phyloP scores from a whole-genome alignment of 176 grass and related monocot species.

The Thalia dealbata region DNA sequence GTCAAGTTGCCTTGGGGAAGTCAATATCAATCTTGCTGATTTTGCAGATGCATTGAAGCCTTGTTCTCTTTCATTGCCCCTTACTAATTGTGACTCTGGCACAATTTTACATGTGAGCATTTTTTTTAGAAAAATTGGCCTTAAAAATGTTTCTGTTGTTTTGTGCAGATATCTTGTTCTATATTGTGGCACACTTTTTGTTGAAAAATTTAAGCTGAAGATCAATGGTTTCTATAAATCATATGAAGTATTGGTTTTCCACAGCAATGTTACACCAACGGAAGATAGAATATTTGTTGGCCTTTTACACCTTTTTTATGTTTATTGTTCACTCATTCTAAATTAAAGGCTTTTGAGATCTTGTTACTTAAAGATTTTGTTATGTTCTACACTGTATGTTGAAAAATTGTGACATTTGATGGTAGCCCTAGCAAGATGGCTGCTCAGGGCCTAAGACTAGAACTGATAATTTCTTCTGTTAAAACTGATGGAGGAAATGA shows the following conservation, averaged over 20 bases:
- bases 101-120: conserved; percentile 74
- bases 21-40: conserved; percentile 89
- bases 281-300: not conserved
- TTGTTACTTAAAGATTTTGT: no score
- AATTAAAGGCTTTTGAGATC: not conserved
- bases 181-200: not conserved
- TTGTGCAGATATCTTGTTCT: not conserved
- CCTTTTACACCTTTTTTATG: not conserved
- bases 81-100: conserved; percentile 76
- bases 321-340: not conserved
- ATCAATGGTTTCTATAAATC: not conserved
- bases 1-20: conserved; percentile 84
- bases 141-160: not conserved
- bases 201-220: not conserved
- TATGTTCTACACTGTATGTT: no score
- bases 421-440: no score
- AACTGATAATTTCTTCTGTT: no score
- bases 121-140: conserved; percentile 10
- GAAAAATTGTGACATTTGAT: no score
- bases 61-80: conserved; percentile 66
- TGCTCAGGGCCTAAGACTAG: no score
- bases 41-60: conserved; percentile 95
- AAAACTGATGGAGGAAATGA: not conserved
- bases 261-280: not conserved
- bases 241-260: not conserved